Evolutionary conservation across 345 rosid species (phyloP), one percentile per base, ranked within the genome.

Genomic region (Pistacia vera): DNA sequence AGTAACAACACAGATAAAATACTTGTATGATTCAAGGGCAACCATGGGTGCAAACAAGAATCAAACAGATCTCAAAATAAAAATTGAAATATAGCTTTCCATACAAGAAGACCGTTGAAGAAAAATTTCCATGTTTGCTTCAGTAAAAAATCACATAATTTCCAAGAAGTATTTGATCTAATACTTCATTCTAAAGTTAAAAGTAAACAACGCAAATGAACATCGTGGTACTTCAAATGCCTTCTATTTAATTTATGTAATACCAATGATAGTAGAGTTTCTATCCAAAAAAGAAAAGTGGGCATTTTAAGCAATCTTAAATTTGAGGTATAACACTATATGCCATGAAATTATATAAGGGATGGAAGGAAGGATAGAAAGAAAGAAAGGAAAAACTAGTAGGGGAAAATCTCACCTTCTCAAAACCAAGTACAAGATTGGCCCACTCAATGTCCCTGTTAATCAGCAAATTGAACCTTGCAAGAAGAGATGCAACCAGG

Each of bases 391-490:
- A 11, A 44, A 52, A 33, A 54, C 10, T 65, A 54, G 44, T 44
- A 59, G 20, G 67, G 14, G 36, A 18, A 38, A 54, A 59, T 59
- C 13, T 66, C 79, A 95, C 99, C 97, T 93, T 98, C 83, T 95
- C 98, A 83, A 93, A 88, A 79, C 98, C 99, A 73, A 95, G 86
- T 17, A 92, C 90, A 66, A 95, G 92, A 84, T 95, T 95, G 55
- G 96, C 98, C 99, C 99, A 93, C 78, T 95, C 98, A 75, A 93
- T 90, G 83, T 95, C 97, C 83, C 99, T 90, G n/a, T 98, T 92
- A 79, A 95, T 87, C 64, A 95, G 83, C 89, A 93, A 81, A 88
- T 93, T 93, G 79, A 97, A 93, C 81, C 99, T 85, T 61, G 99
- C 98, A 83, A 95, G 96, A 81, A 93, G 92, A 55, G 91, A 86